Evolutionary conservation across 2,329 filamentous ascomycete species (phyloP), one percentile per base, ranked within the genome.

Genomic region (Hymenoscyphus scutula): DNA sequence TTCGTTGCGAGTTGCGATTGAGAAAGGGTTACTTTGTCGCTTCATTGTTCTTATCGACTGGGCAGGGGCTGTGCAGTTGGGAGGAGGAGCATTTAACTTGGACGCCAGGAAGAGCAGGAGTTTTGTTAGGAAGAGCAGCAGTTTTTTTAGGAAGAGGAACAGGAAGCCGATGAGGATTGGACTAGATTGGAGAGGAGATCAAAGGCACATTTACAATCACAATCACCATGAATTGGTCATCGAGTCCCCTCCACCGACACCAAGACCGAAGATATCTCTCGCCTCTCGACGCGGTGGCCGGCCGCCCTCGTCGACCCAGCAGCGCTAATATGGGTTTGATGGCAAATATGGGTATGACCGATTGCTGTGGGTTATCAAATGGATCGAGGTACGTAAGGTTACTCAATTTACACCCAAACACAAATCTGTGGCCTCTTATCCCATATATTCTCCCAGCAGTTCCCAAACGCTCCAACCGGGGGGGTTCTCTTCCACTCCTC

Each of bases 371-470:
- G 2, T 23, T 48, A 23, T n/a, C n/a, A n/a, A n/a, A n/a, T n/a
- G n/a, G n/a, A n/a, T 48, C 41, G n/a, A 48, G 41, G 41, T 48
- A 48, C n/a, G 41, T 48, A 48, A 48, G 41, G 41, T 25, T 48
- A 48, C 41, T n/a, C 34, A 37, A 41, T 17, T 61, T 19, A 62
- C 56, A 45, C 67, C 59, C 34, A 68, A 70, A 53, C 69, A 63
- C 32, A 57, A 53, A 51, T 45, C 64, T 10, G 54, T 62, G 0
- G 56, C 62, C 17, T 70, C 67, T 15, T 65, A 68, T 63, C 68
- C 69, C 11, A 62, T 66, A 56, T 66, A 65, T 63, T 65, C 62
- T 34, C 64, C 64, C n/a, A n/a, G n/a, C 34, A 63, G 29, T 56
- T 60, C 62, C 34, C 29, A 27, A 38, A 59, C 53, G 25, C 17